Evolutionary conservation across 768 basidiomycete genomes (phyloP).

Genomic region (Russula sp.): DNA sequence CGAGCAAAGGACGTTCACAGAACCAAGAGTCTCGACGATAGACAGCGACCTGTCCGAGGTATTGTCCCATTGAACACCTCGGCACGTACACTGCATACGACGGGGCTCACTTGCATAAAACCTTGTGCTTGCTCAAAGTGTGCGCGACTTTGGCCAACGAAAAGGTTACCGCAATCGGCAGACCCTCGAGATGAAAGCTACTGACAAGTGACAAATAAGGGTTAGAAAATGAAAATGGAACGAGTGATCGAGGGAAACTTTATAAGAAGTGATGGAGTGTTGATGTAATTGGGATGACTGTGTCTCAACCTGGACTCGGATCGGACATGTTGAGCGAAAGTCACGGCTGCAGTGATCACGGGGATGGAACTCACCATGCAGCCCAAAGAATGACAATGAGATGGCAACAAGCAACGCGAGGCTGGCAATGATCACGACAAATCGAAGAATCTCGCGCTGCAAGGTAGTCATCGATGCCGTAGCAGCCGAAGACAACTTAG

Average conservation of each 20-base stretch:
- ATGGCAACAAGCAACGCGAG: slow-evolving; percentile 41
- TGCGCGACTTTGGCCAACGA: slow-evolving; percentile 44
- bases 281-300: slow-evolving; percentile 41
- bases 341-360: slow-evolving; percentile 8
- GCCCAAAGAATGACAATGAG: slow-evolving; percentile 47
- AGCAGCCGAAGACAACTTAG: slow-evolving; percentile 32
- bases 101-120: slow-evolving; percentile 37
- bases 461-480: slow-evolving; percentile 40
- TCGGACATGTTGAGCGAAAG: slow-evolving; percentile 6
- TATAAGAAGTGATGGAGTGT: slow-evolving; percentile 44
- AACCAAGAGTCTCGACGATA: slow-evolving; percentile 62
- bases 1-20: slow-evolving; percentile 47
- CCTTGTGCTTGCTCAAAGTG: slow-evolving; percentile 46
- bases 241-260: neutral
- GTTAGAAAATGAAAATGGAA: neutral
- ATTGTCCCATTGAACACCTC: neutral
- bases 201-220: slow-evolving; percentile 19
- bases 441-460: slow-evolving; percentile 48
- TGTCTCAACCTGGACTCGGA: slow-evolving; percentile 35
- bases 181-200: slow-evolving; percentile 49
- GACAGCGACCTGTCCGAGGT: slow-evolving; percentile 37
- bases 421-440: slow-evolving; percentile 47
- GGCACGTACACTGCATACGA: neutral
- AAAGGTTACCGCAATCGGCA: slow-evolving; percentile 50
- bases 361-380: slow-evolving; percentile 31